Evolutionary conservation across 2,329 filamentous ascomycete genomes (phyloP), one percentile per base, ranked within the genome.

Genomic region (Gremmenia infestans): DNA sequence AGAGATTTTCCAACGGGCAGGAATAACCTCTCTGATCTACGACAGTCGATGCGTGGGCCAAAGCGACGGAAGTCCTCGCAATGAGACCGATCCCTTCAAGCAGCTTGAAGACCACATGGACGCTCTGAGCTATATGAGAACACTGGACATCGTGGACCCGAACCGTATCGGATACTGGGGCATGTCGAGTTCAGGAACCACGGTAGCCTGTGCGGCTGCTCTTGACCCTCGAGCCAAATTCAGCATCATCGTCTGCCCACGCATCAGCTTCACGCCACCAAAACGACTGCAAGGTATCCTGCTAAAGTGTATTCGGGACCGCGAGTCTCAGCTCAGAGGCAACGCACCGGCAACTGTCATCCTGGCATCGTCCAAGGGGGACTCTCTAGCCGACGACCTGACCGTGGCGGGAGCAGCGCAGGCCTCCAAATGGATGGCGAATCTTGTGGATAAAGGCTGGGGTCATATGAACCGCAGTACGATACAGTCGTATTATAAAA

Each of bases 81-180:
- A 68, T 5, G 67, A 72, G 48, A 69, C 74, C 32, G 59, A 67
- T 25, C 67, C 69, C 0, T 12, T 53, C 2, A 40, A 64, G 49
- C 71, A 74, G 60, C 51, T 63, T 11, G 65, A 64, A 40, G 73
- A 75, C 56, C 68, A 68, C 52, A 65, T 60, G 7, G 71, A 74
- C 57, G 72, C 72, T 6, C 68, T 73, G 37, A 72, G 68, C 9
- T 74, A 65, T 57, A 65, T 70, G 3, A 65, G 63, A 23, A 61
- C 61, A 9, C 55, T 60, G 14, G 47, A 60, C 2, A 62, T 72
- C 32, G 69, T 74, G 4, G 67, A 72, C 53, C 40, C 63, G 0
- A 52, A 59, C 12, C 62, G 60, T 17, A 72, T 74, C 45, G 69
- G 61, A n/a, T 64, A 72, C 36, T 75, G 72, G 70, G 73, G 73